A percentile compares a stretch with the other conserved stretches of the same genome.
phyloP scores from a whole-genome alignment of 208 protist genomes.

The Leishmania tropica region DNA sequence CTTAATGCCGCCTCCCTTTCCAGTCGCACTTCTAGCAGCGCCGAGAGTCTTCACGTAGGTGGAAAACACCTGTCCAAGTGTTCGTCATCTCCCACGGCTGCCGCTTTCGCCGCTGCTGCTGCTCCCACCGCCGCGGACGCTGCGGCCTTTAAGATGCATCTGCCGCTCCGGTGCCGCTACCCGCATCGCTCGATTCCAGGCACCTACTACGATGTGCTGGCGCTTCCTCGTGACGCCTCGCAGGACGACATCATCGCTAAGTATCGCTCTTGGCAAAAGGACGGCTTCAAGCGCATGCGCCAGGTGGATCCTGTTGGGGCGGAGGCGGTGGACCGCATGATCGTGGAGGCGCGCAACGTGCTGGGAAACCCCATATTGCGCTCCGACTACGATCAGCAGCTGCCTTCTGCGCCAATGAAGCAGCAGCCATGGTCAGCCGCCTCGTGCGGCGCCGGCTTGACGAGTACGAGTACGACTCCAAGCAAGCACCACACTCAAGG shows the following conservation, averaged over 20 bases:
- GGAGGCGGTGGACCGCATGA: conserved; percentile 66
- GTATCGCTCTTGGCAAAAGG: conserved; percentile 65
- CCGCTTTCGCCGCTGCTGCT: not conserved
- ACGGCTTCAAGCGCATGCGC: conserved; percentile 65
- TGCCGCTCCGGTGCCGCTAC: conserved; percentile 80
- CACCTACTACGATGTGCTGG: conserved; percentile 88
- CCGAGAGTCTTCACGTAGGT: conserved; percentile 10
- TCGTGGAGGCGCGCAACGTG: conserved; percentile 87
- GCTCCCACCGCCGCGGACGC: conserved; percentile 4
- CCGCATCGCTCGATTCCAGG: conserved; percentile 67
- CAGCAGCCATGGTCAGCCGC: conserved; percentile 29
- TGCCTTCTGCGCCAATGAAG: conserved; percentile 27
- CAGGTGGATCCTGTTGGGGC: conserved; percentile 53
- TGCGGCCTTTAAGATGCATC: conserved; percentile 50
- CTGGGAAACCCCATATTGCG: conserved; percentile 65
- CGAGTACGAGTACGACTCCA: conserved; percentile 29
- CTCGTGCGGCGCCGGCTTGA: not conserved
- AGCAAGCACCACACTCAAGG: conserved; percentile 43
- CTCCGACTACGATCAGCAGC: conserved; percentile 65
- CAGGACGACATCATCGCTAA: conserved; percentile 55
- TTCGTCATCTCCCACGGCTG: conserved; percentile 8
- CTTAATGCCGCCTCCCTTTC: conserved; percentile 29
- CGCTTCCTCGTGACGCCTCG: conserved; percentile 42
- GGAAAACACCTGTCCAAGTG: conserved; percentile 10
- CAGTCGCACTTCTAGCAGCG: conserved; percentile 44